These are phyloP conservation scores for Phytophthora agathidicida DNA, from an alignment of 352 stramenopile genomes.

Conservation along the genomic window DNA sequence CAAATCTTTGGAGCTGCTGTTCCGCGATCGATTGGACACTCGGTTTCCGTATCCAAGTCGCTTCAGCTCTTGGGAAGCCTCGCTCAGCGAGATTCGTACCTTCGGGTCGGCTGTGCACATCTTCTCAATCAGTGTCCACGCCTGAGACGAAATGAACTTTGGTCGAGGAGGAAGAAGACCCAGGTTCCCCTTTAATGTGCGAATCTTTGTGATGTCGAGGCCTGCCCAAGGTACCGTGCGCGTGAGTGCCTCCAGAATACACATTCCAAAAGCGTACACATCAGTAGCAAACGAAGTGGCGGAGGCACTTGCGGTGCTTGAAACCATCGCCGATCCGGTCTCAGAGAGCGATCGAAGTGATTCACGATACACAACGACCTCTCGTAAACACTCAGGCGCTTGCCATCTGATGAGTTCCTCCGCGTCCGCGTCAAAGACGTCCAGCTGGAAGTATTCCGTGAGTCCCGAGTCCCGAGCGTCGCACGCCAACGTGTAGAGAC, in stretches of 20 bases:
- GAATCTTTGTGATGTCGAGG: conserved; percentile 52
- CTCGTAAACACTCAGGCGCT: conserved; percentile 63
- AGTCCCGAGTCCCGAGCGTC: conserved; percentile 46
- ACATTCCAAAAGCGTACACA: conserved; percentile 84
- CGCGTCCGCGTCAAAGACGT: conserved; percentile 41
- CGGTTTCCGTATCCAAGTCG: conserved; percentile 51
- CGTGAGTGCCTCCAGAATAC: conserved; percentile 71
- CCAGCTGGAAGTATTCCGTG: conserved; percentile 36
- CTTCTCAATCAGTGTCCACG: conserved; percentile 64
- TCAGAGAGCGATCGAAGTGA: conserved; percentile 36
- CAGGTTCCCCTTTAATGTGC: conserved; percentile 59
- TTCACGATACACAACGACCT: conserved; percentile 37
- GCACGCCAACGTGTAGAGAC: conserved; percentile 46
- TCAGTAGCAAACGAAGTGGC: conserved; percentile 53
- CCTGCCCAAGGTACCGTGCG: conserved; percentile 52
- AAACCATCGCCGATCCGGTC: conserved; percentile 3
- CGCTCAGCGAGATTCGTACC: conserved; percentile 50
- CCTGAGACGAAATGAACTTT: conserved; percentile 40
- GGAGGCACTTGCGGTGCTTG: conserved; percentile 22
- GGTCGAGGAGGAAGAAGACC: conserved; percentile 58
- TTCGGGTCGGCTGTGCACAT: conserved; percentile 65
- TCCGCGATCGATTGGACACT: conserved; percentile 16
- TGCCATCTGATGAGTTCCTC: conserved; percentile 69
- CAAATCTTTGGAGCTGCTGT: conserved; percentile 26
- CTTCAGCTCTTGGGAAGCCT: conserved; percentile 56